These are phyloP conservation scores for Ambrosia trifida DNA, from an alignment of 129 eudicot species.

Conservation along the genomic window DNA sequence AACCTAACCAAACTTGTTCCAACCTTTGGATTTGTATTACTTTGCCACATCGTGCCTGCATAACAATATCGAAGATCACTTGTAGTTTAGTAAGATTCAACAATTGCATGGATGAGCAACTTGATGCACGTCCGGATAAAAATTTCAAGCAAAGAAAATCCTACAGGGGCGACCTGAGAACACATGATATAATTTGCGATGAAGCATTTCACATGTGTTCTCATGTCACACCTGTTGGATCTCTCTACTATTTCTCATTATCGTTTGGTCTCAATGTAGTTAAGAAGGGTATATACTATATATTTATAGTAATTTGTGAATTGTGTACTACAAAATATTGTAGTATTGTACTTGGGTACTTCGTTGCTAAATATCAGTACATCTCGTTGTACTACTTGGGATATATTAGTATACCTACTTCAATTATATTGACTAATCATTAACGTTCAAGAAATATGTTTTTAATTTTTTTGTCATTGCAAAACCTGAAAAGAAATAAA, in stretches of 20 bases:
- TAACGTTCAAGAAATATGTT: no score
- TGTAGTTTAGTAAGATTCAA: background rate
- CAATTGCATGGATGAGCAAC: background rate
- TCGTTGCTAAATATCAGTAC: background rate
- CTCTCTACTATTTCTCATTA: background rate
- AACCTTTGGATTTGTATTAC: no score
- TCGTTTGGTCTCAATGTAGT: background rate
- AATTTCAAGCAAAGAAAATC: slow-evolving; percentile 1
- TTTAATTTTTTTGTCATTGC: no score
- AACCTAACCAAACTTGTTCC: no score
- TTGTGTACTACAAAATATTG: background rate
- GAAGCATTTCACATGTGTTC: background rate
- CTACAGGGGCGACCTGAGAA: slow-evolving; percentile 10
- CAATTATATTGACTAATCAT: no score
- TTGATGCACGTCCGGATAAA: background rate
- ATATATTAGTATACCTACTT: background rate
- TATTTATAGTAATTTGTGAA: background rate
- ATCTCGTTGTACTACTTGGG: background rate
- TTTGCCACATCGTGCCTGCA: no score
- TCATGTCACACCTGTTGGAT: background rate
- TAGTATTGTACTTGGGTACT: background rate
- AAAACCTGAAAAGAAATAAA: background rate
- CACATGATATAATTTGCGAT: background rate
- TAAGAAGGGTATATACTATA: background rate
- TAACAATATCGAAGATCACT: background rate